Percentiles rank a stretch among this genome's conserved stretches.
phyloP scores from a whole-genome alignment of 805 yeast species.

The Deakozyma indianensis region DNA sequence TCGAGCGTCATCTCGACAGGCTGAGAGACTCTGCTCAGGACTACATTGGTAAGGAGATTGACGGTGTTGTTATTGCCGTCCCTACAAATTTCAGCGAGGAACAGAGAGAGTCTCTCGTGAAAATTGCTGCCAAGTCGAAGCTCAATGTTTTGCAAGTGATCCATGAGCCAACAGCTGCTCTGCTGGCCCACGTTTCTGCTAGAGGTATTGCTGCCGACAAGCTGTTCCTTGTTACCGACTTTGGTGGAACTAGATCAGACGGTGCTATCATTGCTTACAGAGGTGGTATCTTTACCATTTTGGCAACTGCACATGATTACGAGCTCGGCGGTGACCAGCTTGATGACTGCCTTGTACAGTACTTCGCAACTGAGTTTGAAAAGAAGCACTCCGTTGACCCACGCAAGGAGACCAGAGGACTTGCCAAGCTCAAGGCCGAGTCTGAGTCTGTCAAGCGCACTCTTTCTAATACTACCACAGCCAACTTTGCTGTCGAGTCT shows the following conservation, averaged over 20 bases:
- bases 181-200: slow-evolving; percentile 61
- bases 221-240: slow-evolving; percentile 83
- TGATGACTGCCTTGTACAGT: slow-evolving; percentile 67
- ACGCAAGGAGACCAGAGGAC: slow-evolving; percentile 62
- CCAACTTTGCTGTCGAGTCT: slow-evolving; percentile 89
- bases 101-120: slow-evolving; percentile 51
- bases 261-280: slow-evolving; percentile 87
- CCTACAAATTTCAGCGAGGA: slow-evolving; percentile 75
- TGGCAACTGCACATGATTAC: slow-evolving; percentile 72
- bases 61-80: slow-evolving; percentile 75
- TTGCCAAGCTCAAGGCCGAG: slow-evolving; percentile 79
- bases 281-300: slow-evolving; percentile 83
- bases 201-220: slow-evolving; percentile 37
- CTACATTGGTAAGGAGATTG: slow-evolving; percentile 67
- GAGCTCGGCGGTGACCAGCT: slow-evolving; percentile 79
- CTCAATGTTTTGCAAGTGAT: slow-evolving; percentile 73
- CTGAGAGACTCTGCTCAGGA: slow-evolving; percentile 84
- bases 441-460: slow-evolving; percentile 80
- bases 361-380: slow-evolving; percentile 86
- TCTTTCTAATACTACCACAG: slow-evolving; percentile 71
- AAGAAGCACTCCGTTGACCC: slow-evolving; percentile 77
- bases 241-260: slow-evolving; percentile 92
- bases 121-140: slow-evolving; percentile 56
- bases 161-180: slow-evolving; percentile 85
- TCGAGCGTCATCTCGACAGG: slow-evolving; percentile 70